Evolutionary conservation across 2,329 filamentous ascomycete genomes (phyloP).

Genomic region (Sarocladium kiliense): DNA sequence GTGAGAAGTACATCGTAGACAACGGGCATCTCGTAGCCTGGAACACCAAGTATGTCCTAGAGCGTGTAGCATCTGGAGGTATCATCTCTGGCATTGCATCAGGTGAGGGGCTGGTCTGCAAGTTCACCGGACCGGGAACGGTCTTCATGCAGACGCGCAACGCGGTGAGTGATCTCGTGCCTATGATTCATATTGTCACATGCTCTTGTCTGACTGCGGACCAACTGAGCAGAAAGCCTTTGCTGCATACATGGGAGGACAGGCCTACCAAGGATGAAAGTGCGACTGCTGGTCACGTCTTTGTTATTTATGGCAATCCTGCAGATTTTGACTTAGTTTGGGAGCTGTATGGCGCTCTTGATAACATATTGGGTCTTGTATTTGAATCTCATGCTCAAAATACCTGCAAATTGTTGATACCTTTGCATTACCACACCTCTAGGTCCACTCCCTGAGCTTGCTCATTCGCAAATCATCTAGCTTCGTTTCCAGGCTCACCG

Average conservation of each 20-base stretch:
- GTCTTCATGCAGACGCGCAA: slow-evolving; percentile 93
- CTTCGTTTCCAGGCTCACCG: too few relatives aligned
- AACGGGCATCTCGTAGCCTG: slow-evolving; percentile 76
- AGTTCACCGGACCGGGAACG: slow-evolving; percentile 86
- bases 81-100: slow-evolving; percentile 83
- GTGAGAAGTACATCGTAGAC: slow-evolving; percentile 78
- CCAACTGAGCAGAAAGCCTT: slow-evolving; percentile 41
- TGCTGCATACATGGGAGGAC: slow-evolving; percentile 45
- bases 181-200: background rate
- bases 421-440: too few relatives aligned
- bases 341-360: background rate
- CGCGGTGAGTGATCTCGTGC: slow-evolving; percentile 43
- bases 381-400: background rate
- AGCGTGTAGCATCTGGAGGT: slow-evolving; percentile 84
- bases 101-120: slow-evolving; percentile 87
- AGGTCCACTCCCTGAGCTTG: too few relatives aligned
- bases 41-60: slow-evolving; percentile 92
- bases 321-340: background rate
- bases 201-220: background rate
- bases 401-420: background rate
- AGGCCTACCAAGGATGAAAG: slow-evolving; percentile 28
- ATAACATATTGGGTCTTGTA: background rate
- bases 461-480: too few relatives aligned
- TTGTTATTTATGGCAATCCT: background rate
- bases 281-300: background rate